phyloP scores from a whole-genome alignment of 1,139 yeast genomes.

The Pneumocystis sp. region DNA sequence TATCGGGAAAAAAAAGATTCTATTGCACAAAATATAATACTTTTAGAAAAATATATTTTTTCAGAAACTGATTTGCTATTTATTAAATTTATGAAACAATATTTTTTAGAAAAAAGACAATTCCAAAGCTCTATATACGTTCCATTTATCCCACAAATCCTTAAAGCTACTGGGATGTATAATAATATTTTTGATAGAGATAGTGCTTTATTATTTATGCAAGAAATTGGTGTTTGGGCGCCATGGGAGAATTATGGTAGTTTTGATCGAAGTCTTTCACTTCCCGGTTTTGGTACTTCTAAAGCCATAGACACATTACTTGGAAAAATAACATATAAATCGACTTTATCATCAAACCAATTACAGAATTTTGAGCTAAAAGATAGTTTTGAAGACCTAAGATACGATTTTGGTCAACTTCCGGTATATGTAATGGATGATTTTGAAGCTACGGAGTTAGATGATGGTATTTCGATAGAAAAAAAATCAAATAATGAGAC shows the following conservation, averaged over 20 bases:
- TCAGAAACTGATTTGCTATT: not conserved
- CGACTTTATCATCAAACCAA: not conserved
- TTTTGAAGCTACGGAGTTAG: conserved; percentile 72
- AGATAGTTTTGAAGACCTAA: conserved; percentile 8
- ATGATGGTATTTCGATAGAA: conserved; percentile 71
- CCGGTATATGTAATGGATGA: conserved; percentile 78
- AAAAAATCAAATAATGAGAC: conserved; percentile 23
- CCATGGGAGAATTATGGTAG: not conserved
- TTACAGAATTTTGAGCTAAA: not conserved
- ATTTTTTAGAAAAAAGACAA: conserved; percentile 1
- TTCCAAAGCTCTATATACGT: not conserved
- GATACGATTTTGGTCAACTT: conserved; percentile 22
- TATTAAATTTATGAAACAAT: not conserved
- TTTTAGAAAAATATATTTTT: not conserved
- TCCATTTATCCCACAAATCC: not conserved
- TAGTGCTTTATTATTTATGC: not conserved
- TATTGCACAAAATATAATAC: not conserved
- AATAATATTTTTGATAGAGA: not conserved
- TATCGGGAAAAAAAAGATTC: not conserved
- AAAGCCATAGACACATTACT: not conserved
- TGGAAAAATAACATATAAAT: not conserved
- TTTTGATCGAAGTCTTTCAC: not conserved
- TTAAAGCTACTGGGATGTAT: not conserved
- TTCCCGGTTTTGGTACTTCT: not conserved
- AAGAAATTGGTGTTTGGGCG: not conserved